phyloP scores from a whole-genome alignment of 2,329 filamentous ascomycete genomes.

The Xylaria arbuscula region DNA sequence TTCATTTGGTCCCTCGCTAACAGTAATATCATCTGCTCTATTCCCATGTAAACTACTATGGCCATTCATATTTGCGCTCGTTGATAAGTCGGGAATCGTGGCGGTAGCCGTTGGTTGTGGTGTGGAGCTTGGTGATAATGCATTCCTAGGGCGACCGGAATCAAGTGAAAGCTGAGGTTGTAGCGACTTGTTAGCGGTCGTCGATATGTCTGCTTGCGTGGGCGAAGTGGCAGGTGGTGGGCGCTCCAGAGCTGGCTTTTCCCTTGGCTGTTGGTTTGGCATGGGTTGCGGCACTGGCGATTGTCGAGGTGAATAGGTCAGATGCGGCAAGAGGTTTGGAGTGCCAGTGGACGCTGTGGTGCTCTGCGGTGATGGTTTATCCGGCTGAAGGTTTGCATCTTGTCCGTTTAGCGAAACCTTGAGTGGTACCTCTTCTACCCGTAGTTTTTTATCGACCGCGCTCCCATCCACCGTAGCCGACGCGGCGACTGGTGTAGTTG shows the following conservation, averaged over 20 bases:
- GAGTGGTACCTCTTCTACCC: conserved; percentile 12
- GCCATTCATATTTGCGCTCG: conserved; percentile 79
- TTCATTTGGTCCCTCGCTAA: conserved; percentile 16
- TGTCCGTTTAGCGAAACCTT: conserved; percentile 17
- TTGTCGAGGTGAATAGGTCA: conserved; percentile 9
- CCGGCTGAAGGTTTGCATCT: conserved; percentile 7
- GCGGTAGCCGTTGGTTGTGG: conserved; percentile 80
- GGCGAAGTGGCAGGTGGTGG: conserved; percentile 14
- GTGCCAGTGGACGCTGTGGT: conserved; percentile 7
- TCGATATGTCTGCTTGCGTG: conserved; percentile 36
- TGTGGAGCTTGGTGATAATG: conserved; percentile 72
- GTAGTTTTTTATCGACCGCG: conserved; percentile 4
- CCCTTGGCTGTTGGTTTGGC: conserved; percentile 4
- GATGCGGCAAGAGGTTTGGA: background rate
- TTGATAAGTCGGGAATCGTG: conserved; percentile 72
- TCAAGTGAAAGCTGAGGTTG: conserved; percentile 54
- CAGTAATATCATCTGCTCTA: conserved; percentile 51
- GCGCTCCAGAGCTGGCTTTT: conserved; percentile 15
- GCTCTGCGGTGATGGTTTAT: background rate
- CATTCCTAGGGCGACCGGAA: conserved; percentile 55
- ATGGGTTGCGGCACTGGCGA: conserved; percentile 15
- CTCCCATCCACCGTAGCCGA: conserved; percentile 2
- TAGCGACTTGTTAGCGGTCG: conserved; percentile 42
- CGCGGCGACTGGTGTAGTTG: background rate
- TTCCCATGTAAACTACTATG: conserved; percentile 69